Conservation (phyloP, 306 rosid genomes). For the Prunus mongolica region DNA sequence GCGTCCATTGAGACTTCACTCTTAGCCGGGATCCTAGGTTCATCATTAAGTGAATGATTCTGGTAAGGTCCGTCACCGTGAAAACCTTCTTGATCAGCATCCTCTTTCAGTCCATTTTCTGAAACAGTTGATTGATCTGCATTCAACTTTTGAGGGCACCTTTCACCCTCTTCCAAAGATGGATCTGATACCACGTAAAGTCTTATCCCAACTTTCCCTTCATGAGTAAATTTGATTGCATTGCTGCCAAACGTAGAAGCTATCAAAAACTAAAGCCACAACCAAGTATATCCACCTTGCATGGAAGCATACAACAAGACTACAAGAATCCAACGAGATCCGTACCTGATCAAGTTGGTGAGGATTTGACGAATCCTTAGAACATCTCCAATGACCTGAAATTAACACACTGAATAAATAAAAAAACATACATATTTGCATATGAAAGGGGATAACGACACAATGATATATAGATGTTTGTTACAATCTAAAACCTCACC, state of each 20-base stretch:
- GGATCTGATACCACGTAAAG: slow-evolving; percentile 64
- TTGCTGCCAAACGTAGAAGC: slow-evolving; percentile 55
- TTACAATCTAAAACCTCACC: slow-evolving; percentile 38
- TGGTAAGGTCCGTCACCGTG: slow-evolving; percentile 32
- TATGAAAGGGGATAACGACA: neutral
- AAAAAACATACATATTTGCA: too few relatives aligned
- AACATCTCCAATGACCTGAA: slow-evolving; percentile 87
- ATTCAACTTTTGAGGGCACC: slow-evolving; percentile 28
- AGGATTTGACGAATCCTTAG: slow-evolving; percentile 90
- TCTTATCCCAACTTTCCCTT: slow-evolving; percentile 90
- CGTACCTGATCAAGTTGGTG: slow-evolving; percentile 82
- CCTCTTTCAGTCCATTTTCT: slow-evolving; percentile 49
- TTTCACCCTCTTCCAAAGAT: slow-evolving; percentile 44
- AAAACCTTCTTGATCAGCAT: slow-evolving; percentile 32
- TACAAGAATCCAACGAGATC: neutral
- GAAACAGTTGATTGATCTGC: slow-evolving; percentile 31
- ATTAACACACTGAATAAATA: neutral
- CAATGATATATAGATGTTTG: neutral
- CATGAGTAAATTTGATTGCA: slow-evolving; percentile 88
- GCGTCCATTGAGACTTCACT: slow-evolving; percentile 49
- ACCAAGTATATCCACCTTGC: neutral
- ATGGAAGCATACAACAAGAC: too few relatives aligned
- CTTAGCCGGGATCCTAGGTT: slow-evolving; percentile 45
- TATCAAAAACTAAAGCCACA: slow-evolving; percentile 2
- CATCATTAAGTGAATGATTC: slow-evolving; percentile 37